Base-by-base conservation (phyloP, 805 yeast genomes). In the Ogataea kodamae region DNA sequence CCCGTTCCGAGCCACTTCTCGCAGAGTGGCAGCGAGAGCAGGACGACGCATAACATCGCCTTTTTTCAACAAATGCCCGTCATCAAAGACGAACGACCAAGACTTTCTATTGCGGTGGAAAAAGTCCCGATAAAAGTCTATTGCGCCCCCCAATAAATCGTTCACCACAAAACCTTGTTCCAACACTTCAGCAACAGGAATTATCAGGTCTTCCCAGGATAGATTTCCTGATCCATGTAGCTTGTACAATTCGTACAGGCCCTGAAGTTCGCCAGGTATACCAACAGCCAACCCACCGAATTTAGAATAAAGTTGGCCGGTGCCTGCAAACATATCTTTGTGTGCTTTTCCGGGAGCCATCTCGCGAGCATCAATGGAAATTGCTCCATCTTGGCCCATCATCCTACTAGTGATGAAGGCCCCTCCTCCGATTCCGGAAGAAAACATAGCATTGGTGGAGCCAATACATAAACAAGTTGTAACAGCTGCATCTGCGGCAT, bases 371-470 rank as follows among this genome's bases (percentile, higher is more conserved):
- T 90, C 95, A 25, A 89, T 75, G 18, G 80, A 67, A 3, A 81
- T 43, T 2, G 81, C 73, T 1, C 70, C 68, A 6, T 70, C 67
- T 9, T 68, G 62, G 17, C 56, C 59, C 25, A 54, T 54, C 21
- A 45, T 44, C 22, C 56, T 50, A 4, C 76, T 68, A 1, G 78
- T 71, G 26, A 83, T 81, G 48, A 74, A 87, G 0, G 83, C 86
- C 7, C 98, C 97, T 4, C 97, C 97, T 3, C 97, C 97, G 6
- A 97, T 96, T 25, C 90, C 79, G 0, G 97, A 96, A 2, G 95
- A 80, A 38, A 81, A 80, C 62, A 81, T 86, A 43, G 87, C 78
- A 52, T 85, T 84, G 14, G 86, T 61, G 34, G 84, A 70, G 2
- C 97, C 97, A 19, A 90, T 76, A 53, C 98, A 90, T 18, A 90